phyloP scores from a whole-genome alignment of 495 filamentous ascomycete species.

The Hypoxylon intermedium region DNA sequence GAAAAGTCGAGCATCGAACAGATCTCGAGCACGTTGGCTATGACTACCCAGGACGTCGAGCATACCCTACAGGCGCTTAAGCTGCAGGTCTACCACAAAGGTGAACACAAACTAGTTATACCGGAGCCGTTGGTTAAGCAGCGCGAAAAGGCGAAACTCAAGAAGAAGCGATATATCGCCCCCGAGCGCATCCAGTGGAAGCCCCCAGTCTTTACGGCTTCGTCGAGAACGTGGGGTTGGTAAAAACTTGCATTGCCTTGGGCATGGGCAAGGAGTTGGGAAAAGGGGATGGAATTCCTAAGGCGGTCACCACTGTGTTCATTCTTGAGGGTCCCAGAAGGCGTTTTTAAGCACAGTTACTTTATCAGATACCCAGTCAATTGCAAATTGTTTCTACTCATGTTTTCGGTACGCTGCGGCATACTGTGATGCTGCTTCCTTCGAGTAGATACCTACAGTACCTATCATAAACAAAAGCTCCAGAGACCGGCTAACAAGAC shows the following conservation, averaged over 20 bases:
- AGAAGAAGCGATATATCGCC: slow-evolving; percentile 75
- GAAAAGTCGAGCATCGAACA: slow-evolving; percentile 82
- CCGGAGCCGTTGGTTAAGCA: slow-evolving; percentile 71
- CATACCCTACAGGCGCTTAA: slow-evolving; percentile 90
- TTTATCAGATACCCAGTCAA: neutral
- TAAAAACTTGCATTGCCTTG: slow-evolving; percentile 45
- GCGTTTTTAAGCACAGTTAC: neutral
- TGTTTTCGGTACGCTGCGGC: too few species aligned
- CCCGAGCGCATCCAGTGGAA: slow-evolving; percentile 87
- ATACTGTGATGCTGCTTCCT: too few species aligned
- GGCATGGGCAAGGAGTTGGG: neutral
- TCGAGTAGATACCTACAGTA: too few species aligned
- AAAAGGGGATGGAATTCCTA: slow-evolving; percentile 1
- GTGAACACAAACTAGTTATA: slow-evolving; percentile 90
- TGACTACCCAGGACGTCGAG: slow-evolving; percentile 95
- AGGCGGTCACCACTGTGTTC: too few species aligned
- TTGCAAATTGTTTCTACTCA: neutral
- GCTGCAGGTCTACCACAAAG: slow-evolving; percentile 93
- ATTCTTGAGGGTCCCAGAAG: too few species aligned
- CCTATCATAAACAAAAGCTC: too few species aligned
- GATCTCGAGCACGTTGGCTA: slow-evolving; percentile 77
- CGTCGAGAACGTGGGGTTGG: slow-evolving; percentile 95
- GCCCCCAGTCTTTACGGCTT: slow-evolving; percentile 91
- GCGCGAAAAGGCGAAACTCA: slow-evolving; percentile 77
- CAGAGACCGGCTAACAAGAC: too few species aligned